phyloP scores from a whole-genome alignment of 129 eudicot species.

The Ambrosia trifida region DNA sequence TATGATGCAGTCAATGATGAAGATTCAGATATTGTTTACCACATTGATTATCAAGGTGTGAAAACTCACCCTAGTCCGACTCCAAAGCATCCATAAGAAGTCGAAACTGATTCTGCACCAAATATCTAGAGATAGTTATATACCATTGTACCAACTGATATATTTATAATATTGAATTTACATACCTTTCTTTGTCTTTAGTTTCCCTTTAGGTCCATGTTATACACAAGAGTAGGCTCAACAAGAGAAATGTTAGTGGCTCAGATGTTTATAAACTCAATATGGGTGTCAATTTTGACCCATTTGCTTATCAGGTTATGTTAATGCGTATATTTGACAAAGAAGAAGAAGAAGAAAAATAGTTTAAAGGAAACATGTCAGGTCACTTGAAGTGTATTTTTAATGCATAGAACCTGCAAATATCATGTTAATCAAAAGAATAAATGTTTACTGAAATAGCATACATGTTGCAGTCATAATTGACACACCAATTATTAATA shows the following conservation, averaged over 20 bases:
- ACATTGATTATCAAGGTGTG: constrained; percentile 55
- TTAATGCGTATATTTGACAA: not conserved
- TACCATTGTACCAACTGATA: constrained; percentile 26
- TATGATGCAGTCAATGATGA: constrained; percentile 30
- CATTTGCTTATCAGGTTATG: not conserved
- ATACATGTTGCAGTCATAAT: not conserved
- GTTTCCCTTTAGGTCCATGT: constrained; percentile 3
- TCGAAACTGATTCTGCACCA: constrained; percentile 19
- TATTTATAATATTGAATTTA: not conserved
- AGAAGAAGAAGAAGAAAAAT: not conserved
- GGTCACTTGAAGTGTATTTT: not conserved
- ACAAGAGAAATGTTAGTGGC: constrained; percentile 1
- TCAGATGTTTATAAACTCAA: not conserved
- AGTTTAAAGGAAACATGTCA: not conserved
- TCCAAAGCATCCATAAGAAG: constrained; percentile 60
- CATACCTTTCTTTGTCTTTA: constrained; percentile 16
- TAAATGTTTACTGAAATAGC: not conserved
- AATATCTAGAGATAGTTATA: constrained; percentile 20
- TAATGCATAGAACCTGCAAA: not conserved
- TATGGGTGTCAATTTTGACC: not conserved
- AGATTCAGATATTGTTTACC: constrained; percentile 41
- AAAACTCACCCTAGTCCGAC: constrained; percentile 55
- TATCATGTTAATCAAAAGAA: not conserved
- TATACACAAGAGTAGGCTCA: constrained; percentile 22
- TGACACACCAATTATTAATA: not conserved